Evolutionary conservation across 768 basidiomycete species (phyloP), one percentile per base, ranked within the genome.

Genomic region (Boletus rex-veris): DNA sequence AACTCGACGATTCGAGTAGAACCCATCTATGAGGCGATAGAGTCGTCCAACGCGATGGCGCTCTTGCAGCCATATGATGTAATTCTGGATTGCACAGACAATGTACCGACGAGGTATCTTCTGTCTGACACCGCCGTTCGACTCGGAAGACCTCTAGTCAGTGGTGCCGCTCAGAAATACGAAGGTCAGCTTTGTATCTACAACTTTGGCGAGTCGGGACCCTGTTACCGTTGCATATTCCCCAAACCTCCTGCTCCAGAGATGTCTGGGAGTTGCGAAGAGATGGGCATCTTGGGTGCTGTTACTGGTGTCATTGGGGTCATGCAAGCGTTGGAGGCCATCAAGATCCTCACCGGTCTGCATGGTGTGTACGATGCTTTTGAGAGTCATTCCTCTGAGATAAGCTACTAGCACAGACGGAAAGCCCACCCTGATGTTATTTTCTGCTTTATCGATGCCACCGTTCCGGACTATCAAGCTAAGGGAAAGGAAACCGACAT

Each of bases 201-300:
- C 67, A 90, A 92, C 64, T 71, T 85, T 5, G 82, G 79, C 7
- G 69, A 73, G 18, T 72, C 80, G 28, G 86, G 92, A 1, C 95
- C 94, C 0, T 99, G 97, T 71, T 98, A 96, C 70, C 81, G 97
- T 15, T 98, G 97, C 67, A 71, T 98, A 40, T 98, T 94, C 69
- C 95, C 96, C 0, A 81, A 77, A 48, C 84, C 92, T 2, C 84
- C 93, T 1, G 77, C 83, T 5, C 77, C 74, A 18, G 82, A 82
- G 50, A 75, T 75, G 26, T 72, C 80, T 2, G 87, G 91, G 8
- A 83, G 85, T 9, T 99, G 97, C 59, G 92, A 88, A 62, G 94
- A 97, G 65, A 77, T 84, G 5, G 95, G 96, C 1, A 85, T 98
- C 5, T 72, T 97, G 45, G 96, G 96, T 7, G 84, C 79, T 0